Evolutionary conservation across 331 rosid species (phyloP).

Genomic region (Cydonia oblonga): DNA sequence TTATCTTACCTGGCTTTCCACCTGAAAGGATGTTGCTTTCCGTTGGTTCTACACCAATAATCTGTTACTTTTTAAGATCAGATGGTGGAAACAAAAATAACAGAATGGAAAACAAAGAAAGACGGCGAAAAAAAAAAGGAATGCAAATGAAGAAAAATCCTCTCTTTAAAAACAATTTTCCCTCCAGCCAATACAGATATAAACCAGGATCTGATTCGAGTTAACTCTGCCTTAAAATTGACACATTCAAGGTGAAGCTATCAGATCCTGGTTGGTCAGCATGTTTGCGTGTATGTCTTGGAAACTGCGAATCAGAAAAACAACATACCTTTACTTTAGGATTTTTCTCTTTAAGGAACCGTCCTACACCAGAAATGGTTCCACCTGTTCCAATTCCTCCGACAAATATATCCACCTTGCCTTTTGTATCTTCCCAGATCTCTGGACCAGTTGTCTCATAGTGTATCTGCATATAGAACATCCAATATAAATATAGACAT

Average conservation of each 20-base stretch:
- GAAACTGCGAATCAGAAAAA: slow-evolving; percentile 2
- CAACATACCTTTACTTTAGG: slow-evolving; percentile 62
- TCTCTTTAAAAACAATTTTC: slow-evolving; percentile 11
- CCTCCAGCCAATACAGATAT: neutral
- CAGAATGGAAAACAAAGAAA: neutral
- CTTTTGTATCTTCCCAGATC: slow-evolving; percentile 97
- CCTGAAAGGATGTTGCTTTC: slow-evolving; percentile 96
- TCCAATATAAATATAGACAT: neutral
- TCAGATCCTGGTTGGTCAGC: neutral
- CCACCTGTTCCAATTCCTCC: slow-evolving; percentile 99
- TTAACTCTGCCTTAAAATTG: neutral
- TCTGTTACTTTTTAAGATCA: slow-evolving; percentile 32
- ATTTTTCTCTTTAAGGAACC: slow-evolving; percentile 70
- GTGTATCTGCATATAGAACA: slow-evolving; percentile 56
- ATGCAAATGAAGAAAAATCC: neutral
- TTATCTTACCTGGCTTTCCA: slow-evolving; percentile 83
- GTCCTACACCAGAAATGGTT: slow-evolving; percentile 85
- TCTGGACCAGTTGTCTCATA: slow-evolving; percentile 99
- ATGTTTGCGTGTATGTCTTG: neutral
- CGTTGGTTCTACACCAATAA: slow-evolving; percentile 81
- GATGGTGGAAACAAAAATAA: slow-evolving; percentile 7
- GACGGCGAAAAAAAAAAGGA: neutral
- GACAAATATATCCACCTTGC: slow-evolving; percentile 87
- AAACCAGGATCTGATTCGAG: slow-evolving; percentile 1
- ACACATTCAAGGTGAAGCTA: neutral